Conservation (phyloP, 805 yeast genomes). For the Myxozyma sirexii region DNA sequence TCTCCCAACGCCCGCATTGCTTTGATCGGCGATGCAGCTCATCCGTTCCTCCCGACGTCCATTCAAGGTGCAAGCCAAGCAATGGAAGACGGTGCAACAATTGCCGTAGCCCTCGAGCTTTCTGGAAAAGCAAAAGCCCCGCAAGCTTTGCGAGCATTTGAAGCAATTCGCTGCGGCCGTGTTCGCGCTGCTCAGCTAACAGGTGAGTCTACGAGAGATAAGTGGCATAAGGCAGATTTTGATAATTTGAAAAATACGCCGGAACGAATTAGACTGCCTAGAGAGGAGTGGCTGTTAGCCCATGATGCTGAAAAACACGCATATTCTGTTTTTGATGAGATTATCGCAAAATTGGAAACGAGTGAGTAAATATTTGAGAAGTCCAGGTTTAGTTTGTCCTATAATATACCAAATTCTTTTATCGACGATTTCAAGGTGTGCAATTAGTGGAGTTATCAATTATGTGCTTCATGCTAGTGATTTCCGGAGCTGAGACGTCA, state of each 20-base stretch:
- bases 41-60: slow-evolving; percentile 3
- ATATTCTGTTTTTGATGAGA: neutral
- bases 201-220: neutral
- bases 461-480: too few species aligned
- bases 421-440: neutral
- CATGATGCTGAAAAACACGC: slow-evolving; percentile 11
- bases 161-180: neutral
- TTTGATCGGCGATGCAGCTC: slow-evolving; percentile 3
- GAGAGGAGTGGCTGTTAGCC: slow-evolving; percentile 3
- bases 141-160: neutral
- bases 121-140: neutral
- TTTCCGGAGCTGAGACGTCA: too few species aligned
- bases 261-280: neutral
- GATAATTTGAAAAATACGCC: neutral
- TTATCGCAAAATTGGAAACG: neutral
- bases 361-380: neutral
- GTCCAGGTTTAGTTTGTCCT: neutral
- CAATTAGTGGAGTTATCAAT: too few species aligned
- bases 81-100: slow-evolving; percentile 5
- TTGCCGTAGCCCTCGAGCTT: slow-evolving; percentile 6
- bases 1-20: slow-evolving; percentile 39
- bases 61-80: slow-evolving; percentile 10
- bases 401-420: neutral
- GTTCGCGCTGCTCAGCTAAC: slow-evolving; percentile 3
- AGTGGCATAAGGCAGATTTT: slow-evolving; percentile 10